These are phyloP conservation scores for Flammula alnicola DNA, from an alignment of 1,284 basidiomycete genomes.

Conservation along the genomic window DNA sequence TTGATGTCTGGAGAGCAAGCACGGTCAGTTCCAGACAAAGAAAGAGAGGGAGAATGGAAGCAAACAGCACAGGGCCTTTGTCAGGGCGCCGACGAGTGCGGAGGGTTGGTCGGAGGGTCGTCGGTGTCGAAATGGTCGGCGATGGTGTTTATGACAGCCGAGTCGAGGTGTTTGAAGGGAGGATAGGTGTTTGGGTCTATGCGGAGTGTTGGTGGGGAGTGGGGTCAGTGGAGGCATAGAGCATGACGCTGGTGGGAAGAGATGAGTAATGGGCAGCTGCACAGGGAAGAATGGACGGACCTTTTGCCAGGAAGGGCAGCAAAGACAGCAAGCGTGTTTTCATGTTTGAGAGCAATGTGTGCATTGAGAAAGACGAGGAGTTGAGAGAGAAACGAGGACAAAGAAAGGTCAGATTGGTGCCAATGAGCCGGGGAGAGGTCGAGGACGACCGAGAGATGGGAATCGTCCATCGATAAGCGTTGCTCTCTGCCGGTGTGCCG, in stretches of 20 bases:
- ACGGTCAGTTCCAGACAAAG: constrained; percentile 9
- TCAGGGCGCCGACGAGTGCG: constrained; percentile 84
- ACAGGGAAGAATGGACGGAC: constrained; percentile 37
- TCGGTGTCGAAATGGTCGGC: constrained; percentile 62
- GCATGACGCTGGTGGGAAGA: constrained; percentile 65
- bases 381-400: constrained; percentile 76
- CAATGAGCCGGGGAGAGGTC: constrained; percentile 86
- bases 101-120: constrained; percentile 9
- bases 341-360: constrained; percentile 88
- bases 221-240: constrained; percentile 73
- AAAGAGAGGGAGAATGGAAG: constrained; percentile 15
- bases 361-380: constrained; percentile 92
- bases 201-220: constrained; percentile 42
- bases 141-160: constrained; percentile 67
- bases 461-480: constrained; percentile 39
- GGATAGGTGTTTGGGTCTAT: constrained; percentile 84
- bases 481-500: constrained; percentile 23
- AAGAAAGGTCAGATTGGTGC: constrained; percentile 69
- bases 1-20: constrained; percentile 84
- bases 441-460: constrained; percentile 80
- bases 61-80: constrained; percentile 90
- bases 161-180: constrained; percentile 79
- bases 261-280: constrained; percentile 14
- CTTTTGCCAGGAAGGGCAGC: constrained; percentile 85
- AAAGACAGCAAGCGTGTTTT: constrained; percentile 92